Percentiles rank a stretch among this genome's conserved stretches.
Conservation (phyloP, 768 basidiomycete genomes). For the Kwoniella sp. region DNA sequence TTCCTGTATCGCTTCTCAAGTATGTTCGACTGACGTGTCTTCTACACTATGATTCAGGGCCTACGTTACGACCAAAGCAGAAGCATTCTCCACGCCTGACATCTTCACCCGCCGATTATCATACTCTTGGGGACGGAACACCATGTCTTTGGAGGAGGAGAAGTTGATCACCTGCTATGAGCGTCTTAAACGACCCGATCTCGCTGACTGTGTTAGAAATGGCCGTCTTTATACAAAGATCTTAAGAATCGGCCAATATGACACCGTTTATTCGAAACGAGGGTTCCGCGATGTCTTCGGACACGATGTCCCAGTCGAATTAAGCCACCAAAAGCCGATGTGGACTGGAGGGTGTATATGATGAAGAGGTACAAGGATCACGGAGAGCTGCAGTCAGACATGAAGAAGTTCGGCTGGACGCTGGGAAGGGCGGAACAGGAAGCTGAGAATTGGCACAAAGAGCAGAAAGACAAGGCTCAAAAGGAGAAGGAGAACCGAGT, state of each 20-base stretch:
- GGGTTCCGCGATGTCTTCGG: conserved; percentile 1
- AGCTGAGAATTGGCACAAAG: not conserved
- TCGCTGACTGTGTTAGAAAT: conserved; percentile 24
- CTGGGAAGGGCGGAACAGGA: conserved; percentile 7
- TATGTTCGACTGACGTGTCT: no score
- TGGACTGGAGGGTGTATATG: conserved; percentile 7
- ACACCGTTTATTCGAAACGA: not conserved
- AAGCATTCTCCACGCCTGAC: conserved; percentile 21
- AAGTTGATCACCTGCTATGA: conserved; percentile 11
- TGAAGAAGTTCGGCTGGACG: conserved; percentile 7
- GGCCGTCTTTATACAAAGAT: conserved; percentile 14
- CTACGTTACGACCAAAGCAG: conserved; percentile 13
- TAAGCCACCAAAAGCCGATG: conserved; percentile 5
- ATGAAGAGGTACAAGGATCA: conserved; percentile 4
- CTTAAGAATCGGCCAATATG: conserved; percentile 5
- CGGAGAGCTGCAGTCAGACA: not conserved
- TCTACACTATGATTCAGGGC: no score
- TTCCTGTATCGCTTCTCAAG: not conserved
- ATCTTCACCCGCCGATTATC: no score
- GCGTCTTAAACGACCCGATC: conserved; percentile 2
- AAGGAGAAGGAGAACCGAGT: not conserved
- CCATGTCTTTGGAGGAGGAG: conserved; percentile 6
- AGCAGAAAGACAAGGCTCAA: not conserved
- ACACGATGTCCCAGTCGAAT: no score
- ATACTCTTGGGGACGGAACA: no score